These are phyloP conservation scores for Saccharomycopsis sp. DNA, from an alignment of 805 yeast species.

Conservation along the genomic window DNA sequence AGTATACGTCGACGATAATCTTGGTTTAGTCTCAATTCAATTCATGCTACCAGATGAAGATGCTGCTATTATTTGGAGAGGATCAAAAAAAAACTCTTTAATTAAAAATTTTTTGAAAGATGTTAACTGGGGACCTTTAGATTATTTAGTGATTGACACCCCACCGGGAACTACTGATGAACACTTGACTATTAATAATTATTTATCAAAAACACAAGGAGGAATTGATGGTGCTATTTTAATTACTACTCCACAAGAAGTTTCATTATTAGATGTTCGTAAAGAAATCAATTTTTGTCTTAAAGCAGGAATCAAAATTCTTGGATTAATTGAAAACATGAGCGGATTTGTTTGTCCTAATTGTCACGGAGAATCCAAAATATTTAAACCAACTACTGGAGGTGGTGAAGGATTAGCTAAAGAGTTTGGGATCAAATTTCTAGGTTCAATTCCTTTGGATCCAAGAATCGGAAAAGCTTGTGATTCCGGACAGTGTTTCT, in stretches of 20 bases:
- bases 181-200: slow-evolving; percentile 81
- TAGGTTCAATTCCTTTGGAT: slow-evolving; percentile 92
- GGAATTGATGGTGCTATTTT: slow-evolving; percentile 94
- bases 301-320: slow-evolving; percentile 75
- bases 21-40: slow-evolving; percentile 92
- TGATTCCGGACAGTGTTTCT: slow-evolving; percentile 76
- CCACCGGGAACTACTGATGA: slow-evolving; percentile 99
- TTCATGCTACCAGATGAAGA: slow-evolving; percentile 91
- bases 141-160: slow-evolving; percentile 72
- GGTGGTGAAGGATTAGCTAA: slow-evolving; percentile 82
- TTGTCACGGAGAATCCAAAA: slow-evolving; percentile 82
- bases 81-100: slow-evolving; percentile 87
- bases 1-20: slow-evolving; percentile 86
- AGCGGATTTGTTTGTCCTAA: slow-evolving; percentile 96
- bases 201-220: slow-evolving; percentile 56
- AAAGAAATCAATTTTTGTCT: slow-evolving; percentile 92
- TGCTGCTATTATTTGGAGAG: slow-evolving; percentile 95
- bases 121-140: slow-evolving; percentile 78
- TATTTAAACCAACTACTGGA: slow-evolving; percentile 93
- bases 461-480: slow-evolving; percentile 88
- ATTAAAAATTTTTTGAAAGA: slow-evolving; percentile 91
- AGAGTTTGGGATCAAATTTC: slow-evolving; percentile 65
- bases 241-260: slow-evolving; percentile 97
- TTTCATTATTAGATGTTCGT: slow-evolving; percentile 86
- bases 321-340: slow-evolving; percentile 96